These are phyloP conservation scores for Asterophora lycoperdoides DNA, from an alignment of 768 basidiomycete species.

Conservation along the genomic window DNA sequence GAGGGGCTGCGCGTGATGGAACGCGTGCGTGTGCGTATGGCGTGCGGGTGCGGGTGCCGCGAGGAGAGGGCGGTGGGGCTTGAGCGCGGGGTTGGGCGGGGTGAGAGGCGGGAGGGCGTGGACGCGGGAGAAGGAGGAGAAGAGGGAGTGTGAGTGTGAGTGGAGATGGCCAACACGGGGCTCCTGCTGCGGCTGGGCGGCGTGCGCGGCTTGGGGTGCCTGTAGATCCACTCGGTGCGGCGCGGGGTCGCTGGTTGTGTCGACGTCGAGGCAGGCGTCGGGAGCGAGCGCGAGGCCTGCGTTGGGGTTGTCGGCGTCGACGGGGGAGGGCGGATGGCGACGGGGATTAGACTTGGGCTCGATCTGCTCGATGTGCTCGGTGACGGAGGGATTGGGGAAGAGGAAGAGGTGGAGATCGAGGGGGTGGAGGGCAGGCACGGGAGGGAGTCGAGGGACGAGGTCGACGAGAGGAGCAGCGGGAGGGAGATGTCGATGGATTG, in stretches of 20 bases:
- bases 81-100: constrained; percentile 16
- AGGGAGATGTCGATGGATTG: not conserved
- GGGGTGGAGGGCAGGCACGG: constrained; percentile 1
- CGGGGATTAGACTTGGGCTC: constrained; percentile 9
- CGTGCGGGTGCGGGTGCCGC: constrained; percentile 21
- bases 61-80: constrained; percentile 18
- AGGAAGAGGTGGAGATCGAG: too few species aligned
- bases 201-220: constrained; percentile 18
- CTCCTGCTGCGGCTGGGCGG: too few species aligned
- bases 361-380: too few species aligned
- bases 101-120: too few species aligned
- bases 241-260: not conserved
- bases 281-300: constrained; percentile 10
- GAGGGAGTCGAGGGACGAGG: not conserved
- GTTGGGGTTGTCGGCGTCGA: constrained; percentile 4
- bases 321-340: constrained; percentile 3
- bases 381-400: too few species aligned
- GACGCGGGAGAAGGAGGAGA: constrained; percentile 20
- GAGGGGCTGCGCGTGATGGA: constrained; percentile 17
- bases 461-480: not conserved
- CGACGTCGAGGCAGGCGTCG: too few species aligned
- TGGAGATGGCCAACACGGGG: too few species aligned
- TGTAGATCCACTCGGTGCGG: constrained; percentile 21
- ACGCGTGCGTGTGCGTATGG: constrained; percentile 21
- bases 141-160: constrained; percentile 6